Percentiles rank a stretch among this genome's conserved stretches.
Conservation (phyloP, 2,329 filamentous ascomycete species). For the Leptographium flavum region DNA sequence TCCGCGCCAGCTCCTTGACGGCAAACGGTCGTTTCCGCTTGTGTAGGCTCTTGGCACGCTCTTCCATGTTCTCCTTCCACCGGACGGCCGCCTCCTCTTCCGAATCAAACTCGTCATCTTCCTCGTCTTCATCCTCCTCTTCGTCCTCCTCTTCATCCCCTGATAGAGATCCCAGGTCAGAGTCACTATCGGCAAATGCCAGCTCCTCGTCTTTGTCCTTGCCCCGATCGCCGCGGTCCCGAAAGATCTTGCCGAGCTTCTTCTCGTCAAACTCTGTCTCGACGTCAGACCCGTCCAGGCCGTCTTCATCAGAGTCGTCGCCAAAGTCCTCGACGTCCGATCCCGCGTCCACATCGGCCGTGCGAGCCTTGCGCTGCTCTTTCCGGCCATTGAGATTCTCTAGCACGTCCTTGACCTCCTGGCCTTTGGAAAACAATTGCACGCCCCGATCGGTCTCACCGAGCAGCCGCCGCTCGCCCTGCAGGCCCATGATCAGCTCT, state of each 20-base stretch:
- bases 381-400: conserved; percentile 50
- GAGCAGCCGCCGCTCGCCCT: conserved; percentile 66
- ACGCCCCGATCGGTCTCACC: conserved; percentile 74
- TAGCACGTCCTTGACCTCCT: conserved; percentile 46
- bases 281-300: conserved; percentile 24
- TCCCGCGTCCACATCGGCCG: conserved; percentile 44
- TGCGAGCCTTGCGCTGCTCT: conserved; percentile 39
- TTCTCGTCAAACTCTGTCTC: conserved; percentile 44
- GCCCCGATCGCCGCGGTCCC: conserved; percentile 34
- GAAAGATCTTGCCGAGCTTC: conserved; percentile 48
- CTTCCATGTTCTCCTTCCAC: conserved; percentile 82
- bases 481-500: conserved; percentile 81
- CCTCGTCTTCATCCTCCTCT: conserved; percentile 32
- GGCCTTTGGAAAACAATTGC: conserved; percentile 69
- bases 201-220: conserved; percentile 53
- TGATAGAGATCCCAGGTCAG: conserved; percentile 83
- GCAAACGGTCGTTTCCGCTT: conserved; percentile 58
- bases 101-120: conserved; percentile 36
- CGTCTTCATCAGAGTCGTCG: conserved; percentile 30
- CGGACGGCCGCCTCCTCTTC: conserved; percentile 55
- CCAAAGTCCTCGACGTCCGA: conserved; percentile 24
- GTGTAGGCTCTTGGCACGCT: conserved; percentile 60
- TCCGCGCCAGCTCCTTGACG: conserved; percentile 65
- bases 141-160: conserved; percentile 37
- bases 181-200: conserved; percentile 92